phyloP scores from a whole-genome alignment of 1,284 basidiomycete species.

The Peniophora sp. region DNA sequence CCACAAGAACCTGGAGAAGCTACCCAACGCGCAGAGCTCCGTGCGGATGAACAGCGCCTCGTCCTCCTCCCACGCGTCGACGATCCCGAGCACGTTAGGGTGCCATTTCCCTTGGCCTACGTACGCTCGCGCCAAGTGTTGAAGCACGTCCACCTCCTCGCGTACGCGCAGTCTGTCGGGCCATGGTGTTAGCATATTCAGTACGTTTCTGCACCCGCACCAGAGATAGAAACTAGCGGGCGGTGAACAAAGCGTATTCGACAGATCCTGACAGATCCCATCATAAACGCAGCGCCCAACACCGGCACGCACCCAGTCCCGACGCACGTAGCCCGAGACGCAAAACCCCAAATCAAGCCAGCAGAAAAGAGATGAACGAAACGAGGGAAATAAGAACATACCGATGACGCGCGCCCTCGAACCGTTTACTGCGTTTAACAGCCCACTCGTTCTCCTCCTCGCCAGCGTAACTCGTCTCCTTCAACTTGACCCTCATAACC shows the following conservation, averaged over 20 bases:
- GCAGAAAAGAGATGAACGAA: neutral
- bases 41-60: slow-evolving; percentile 89
- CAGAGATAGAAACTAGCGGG: neutral
- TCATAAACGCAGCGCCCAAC: neutral
- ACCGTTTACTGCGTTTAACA: slow-evolving; percentile 92
- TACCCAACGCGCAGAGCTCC: slow-evolving; percentile 91
- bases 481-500: slow-evolving; percentile 83
- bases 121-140: slow-evolving; percentile 57
- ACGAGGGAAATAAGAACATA: slow-evolving; percentile 39
- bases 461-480: slow-evolving; percentile 29
- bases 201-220: neutral
- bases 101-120: slow-evolving; percentile 24
- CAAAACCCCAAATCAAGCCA: slow-evolving; percentile 3
- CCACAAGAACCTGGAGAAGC: slow-evolving; percentile 87
- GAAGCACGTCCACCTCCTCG: slow-evolving; percentile 93
- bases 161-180: slow-evolving; percentile 76
- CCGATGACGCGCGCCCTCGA: slow-evolving; percentile 89
- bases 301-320: too few species aligned
- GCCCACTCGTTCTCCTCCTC: slow-evolving; percentile 62
- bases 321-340: neutral
- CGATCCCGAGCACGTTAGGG: slow-evolving; percentile 83
- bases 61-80: slow-evolving; percentile 96
- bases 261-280: neutral
- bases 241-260: neutral
- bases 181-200: neutral